These are phyloP conservation scores for Ophiocordyceps camponoti-floridani DNA, from an alignment of 2,329 filamentous ascomycete species.

Conservation along the genomic window DNA sequence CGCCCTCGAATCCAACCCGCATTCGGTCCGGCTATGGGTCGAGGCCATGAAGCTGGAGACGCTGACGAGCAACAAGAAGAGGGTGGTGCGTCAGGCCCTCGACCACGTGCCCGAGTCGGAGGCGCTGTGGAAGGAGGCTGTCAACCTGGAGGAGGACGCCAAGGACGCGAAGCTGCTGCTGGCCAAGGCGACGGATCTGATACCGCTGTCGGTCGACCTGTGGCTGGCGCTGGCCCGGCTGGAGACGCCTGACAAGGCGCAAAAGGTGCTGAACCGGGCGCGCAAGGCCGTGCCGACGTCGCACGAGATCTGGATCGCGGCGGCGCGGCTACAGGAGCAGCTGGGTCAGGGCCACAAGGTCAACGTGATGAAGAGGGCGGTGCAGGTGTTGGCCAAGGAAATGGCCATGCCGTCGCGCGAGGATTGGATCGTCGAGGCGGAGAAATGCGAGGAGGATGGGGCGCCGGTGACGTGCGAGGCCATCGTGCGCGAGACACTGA, in stretches of 20 bases:
- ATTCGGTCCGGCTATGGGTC: constrained; percentile 80
- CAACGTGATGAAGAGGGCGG: constrained; percentile 87
- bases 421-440: constrained; percentile 90
- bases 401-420: constrained; percentile 95
- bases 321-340: constrained; percentile 78
- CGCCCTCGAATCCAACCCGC: constrained; percentile 80
- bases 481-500: constrained; percentile 83
- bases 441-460: constrained; percentile 85
- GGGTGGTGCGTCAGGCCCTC: constrained; percentile 77
- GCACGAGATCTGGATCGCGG: constrained; percentile 92
- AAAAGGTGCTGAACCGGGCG: constrained; percentile 87
- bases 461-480: constrained; percentile 71
- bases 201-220: constrained; percentile 81
- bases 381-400: constrained; percentile 74
- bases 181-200: constrained; percentile 88
- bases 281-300: constrained; percentile 87
- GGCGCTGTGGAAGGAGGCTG: constrained; percentile 92
- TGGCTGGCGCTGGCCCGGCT: constrained; percentile 88
- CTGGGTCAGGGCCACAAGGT: constrained; percentile 60
- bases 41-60: constrained; percentile 88
- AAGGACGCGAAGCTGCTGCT: constrained; percentile 77
- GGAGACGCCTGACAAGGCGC: constrained; percentile 78
- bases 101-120: constrained; percentile 91
- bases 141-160: constrained; percentile 83
- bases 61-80: constrained; percentile 70